Evolutionary conservation across 2,329 filamentous ascomycete species (phyloP), one percentile per base, ranked within the genome.

Genomic region (Dendryphion nanum): DNA sequence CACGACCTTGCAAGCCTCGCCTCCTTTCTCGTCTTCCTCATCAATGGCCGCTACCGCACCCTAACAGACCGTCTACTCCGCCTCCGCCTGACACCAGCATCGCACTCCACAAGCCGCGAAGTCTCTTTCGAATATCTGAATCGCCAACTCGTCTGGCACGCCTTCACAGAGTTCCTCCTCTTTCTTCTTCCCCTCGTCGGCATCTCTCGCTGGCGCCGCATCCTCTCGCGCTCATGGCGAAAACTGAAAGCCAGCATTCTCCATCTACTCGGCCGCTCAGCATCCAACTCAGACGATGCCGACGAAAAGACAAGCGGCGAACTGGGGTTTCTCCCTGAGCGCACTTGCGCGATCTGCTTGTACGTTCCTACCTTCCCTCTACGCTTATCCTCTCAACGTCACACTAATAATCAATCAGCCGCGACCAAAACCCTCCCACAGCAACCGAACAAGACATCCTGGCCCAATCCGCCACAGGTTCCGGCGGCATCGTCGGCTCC

Each of bases 51-150:
- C 53, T 97, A 97, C 64, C 79, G 93, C 41, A 98, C 93, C 1
- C 72, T 98, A 12, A 79, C 95, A 36, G 93, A 98, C 64, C 82
- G 93, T 38, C 63, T 93, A 8, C 72, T 98, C 38, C 79, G 86
- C 41, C 83, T 98, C 66, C 83, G 91, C 38, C 79, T 98, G 30
- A 85, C 89, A 3, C 86, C 93, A 6, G 85, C 86, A 4, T 90
- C 85, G 3, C 89, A 63, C 42, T 87, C 95, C 61, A 85, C 94
- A 47, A 88, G 82, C 61, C 79, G 91, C 20, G 89, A 97, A 66
- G 90, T 98, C 18, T 95, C 88, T 1, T 97, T 98, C 61, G 93
- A 98, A 68, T 97, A 96, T 58, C 79, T 97, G 34, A 98, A 98
- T 64, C 83, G 93, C 33, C 93, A 98, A 69, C 81, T 98, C 8